Conservation (phyloP, 2,329 filamentous ascomycete genomes). For the Colletotrichum echinochloae region DNA sequence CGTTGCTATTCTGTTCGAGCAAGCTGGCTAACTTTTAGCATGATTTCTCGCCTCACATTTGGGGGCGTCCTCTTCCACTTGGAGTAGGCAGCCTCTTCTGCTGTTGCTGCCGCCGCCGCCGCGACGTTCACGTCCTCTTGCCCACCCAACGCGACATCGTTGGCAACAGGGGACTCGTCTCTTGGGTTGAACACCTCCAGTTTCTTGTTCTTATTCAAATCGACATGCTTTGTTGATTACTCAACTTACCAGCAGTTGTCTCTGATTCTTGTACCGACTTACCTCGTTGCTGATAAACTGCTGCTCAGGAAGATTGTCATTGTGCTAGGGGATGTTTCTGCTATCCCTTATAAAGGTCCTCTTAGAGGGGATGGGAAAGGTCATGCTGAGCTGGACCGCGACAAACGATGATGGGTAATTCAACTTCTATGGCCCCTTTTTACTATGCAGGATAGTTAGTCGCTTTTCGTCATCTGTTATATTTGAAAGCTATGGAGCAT, state of each 20-base stretch:
- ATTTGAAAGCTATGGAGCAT: not conserved
- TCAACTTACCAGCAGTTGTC: not conserved
- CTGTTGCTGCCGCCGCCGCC: slow-evolving; percentile 61
- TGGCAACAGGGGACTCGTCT: slow-evolving; percentile 61
- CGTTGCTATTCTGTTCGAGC: slow-evolving; percentile 51
- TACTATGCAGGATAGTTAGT: not conserved
- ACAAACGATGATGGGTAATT: too few relatives aligned
- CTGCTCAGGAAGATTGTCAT: slow-evolving; percentile 51
- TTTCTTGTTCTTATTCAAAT: slow-evolving; percentile 58
- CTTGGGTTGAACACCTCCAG: slow-evolving; percentile 62
- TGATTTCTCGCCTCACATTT: slow-evolving; percentile 52
- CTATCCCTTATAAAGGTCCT: slow-evolving; percentile 17
- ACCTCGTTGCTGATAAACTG: slow-evolving; percentile 55
- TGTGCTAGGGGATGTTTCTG: slow-evolving; percentile 45
- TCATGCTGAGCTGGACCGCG: slow-evolving; percentile 37
- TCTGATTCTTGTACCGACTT: not conserved
- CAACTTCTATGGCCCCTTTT: not conserved
- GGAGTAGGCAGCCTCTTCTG: slow-evolving; percentile 61
- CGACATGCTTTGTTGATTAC: slow-evolving; percentile 49
- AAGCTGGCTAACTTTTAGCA: slow-evolving; percentile 60
- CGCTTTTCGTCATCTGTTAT: not conserved
- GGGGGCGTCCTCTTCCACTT: slow-evolving; percentile 54
- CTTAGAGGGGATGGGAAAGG: slow-evolving; percentile 45
- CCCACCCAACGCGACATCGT: slow-evolving; percentile 60
- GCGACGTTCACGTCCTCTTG: slow-evolving; percentile 60